Evolutionary conservation across 352 stramenopile genomes (phyloP), one percentile per base, ranked within the genome.

Genomic region (Globisporangium parvum): DNA sequence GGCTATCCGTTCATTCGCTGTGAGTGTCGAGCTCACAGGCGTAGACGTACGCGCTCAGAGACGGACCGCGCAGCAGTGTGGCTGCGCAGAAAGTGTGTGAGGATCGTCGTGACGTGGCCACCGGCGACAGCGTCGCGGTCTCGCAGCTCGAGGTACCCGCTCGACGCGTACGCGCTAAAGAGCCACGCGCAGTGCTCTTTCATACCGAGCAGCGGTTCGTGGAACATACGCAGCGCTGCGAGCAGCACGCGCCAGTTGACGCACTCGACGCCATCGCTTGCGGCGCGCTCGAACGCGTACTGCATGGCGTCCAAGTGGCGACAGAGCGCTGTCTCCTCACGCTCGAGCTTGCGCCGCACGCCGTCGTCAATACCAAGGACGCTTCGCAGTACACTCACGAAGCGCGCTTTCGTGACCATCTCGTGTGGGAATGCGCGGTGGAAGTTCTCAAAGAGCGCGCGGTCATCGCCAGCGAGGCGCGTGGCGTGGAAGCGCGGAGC

Each of bases 211-310:
- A 87, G 55, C n/a, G 78, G 80, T 45, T 87, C 60, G 48, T 75
- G 67, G 21, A 89, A 75, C 66, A 88, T 75, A 24, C 71, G 71
- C n/a, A 90, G 53, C 9, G 57, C 67, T 15, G 74, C 53, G 40
- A 92, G 77, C 35, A 90, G 52, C 24, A 79, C 57, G 20, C 73
- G 77, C 81, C 81, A 92, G 61, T 92, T 85, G 51, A 88, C 59
- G 47, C 82, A 70, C 14, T 54, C 64, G 1, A 87, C 65, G 48
- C 84, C 78, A 40, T 81, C 67, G 39, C 39, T 20, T 17, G 31
- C 31, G 17, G 69, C 75, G 20, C 74, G 73, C 39, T 92, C 77
- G 47, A 71, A 90, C 35, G 65, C 64, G 68, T 78, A 88, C 50
- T 87, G 73, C 55, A 92, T 69, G 11, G 52, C 60, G 31, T 88